A percentile compares a stretch with the other conserved stretches of the same genome.
These are phyloP conservation scores for Aspergillus latus DNA, from an alignment of 2,329 filamentous ascomycete species.

Conservation along the genomic window DNA sequence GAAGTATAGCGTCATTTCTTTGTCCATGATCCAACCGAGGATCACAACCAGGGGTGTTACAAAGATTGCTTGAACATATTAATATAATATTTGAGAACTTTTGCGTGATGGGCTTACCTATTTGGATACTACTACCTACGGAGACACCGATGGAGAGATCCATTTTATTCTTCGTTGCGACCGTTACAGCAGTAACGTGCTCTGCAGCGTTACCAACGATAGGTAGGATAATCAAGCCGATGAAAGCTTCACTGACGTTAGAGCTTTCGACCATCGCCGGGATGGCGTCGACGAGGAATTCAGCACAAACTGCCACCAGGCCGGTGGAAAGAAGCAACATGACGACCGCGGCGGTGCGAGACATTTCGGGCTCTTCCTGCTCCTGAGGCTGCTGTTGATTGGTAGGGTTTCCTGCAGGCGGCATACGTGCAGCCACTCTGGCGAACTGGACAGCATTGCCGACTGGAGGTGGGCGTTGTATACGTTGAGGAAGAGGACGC, in stretches of 20 bases:
- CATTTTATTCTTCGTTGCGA: conserved; percentile 83
- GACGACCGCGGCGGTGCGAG: conserved; percentile 57
- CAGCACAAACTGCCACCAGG: conserved; percentile 62
- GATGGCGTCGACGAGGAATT: conserved; percentile 75
- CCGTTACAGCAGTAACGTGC: conserved; percentile 76
- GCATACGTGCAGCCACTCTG: conserved; percentile 31
- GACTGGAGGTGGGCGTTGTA: conserved; percentile 24
- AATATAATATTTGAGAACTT: too few species aligned
- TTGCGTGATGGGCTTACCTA: conserved; percentile 39
- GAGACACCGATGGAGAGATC: conserved; percentile 78
- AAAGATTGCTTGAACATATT: conserved; percentile 59
- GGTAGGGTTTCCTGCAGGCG: conserved; percentile 17
- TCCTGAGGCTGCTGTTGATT: conserved; percentile 18
- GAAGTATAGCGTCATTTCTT: conserved; percentile 66
- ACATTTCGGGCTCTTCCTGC: conserved; percentile 45
- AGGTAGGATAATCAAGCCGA: conserved; percentile 72
- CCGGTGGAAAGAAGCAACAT: conserved; percentile 56
- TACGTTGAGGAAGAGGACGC: conserved; percentile 10
- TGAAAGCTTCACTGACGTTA: conserved; percentile 68
- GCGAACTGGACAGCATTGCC: conserved; percentile 38
- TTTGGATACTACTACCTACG: conserved; percentile 77
- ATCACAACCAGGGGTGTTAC: conserved; percentile 74
- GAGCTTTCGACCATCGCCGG: conserved; percentile 63
- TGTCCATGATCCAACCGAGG: conserved; percentile 74
- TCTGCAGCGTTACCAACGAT: conserved; percentile 81